Base-by-base conservation (phyloP, 352 stramenopile genomes). In the Elongisporangium prolatum region DNA sequence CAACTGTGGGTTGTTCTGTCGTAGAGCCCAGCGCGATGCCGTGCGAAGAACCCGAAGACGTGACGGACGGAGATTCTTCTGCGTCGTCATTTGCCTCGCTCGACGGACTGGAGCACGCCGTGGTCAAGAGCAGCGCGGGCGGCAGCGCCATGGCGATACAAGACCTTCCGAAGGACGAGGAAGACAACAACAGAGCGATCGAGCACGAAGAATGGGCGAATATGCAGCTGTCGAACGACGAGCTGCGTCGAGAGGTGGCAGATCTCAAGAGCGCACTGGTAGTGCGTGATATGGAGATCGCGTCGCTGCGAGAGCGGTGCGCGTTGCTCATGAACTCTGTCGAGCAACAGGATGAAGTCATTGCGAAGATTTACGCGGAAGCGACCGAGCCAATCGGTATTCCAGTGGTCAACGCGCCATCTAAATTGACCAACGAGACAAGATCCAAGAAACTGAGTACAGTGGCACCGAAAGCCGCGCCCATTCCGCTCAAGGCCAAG, bases 271-370 rank as follows among this genome's bases (percentile, higher is more conserved):
- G 80, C 17, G 80, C 84, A 18, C 63, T 95, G 21, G 73, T 90
- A 47, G 84, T 77, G 25, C 63, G 84, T 13, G 86, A 95, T 57
- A 74, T 92, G 65, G 83, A 95, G 68, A 78, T 95, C 21, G 66
- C 65, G 48, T 57, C 69, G 21, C 61, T 95, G 34, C 70, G 72
- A 0, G 86, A 91, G 52, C 79, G 83, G 51, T 92, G 83, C 47
- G 65, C 84, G 50, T 71, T 80, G 37, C 68, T 95, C 1, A 63
- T 75, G 11, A 65, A 67, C 22, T 76, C 83, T 9, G 74, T 93
- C 25, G 79, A 89, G 52, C 75, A 91, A 60, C 83, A 92, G 61
- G 84, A 93, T 61, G 75, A 81, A 50, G 79, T 84, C 13, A 88
- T 93, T 40, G 82, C 81, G 21, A 86, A 89, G 60, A 91, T 93